Base-by-base conservation (phyloP, 345 rosid genomes). In the Boechera retrofracta region DNA sequence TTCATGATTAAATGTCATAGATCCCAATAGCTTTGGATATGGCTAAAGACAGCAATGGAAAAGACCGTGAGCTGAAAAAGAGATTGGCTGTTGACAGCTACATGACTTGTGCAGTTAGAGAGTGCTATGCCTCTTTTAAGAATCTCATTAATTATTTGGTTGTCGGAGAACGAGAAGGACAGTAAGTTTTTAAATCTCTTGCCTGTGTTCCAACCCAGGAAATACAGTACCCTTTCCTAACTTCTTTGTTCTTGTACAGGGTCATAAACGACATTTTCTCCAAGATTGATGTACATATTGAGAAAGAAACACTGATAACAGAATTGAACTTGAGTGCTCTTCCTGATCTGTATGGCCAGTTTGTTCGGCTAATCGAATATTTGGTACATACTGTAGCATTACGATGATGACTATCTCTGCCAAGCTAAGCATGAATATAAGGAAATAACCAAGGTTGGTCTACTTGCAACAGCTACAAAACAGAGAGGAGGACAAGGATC, bases 321-420 rank as follows among this genome's bases (percentile, higher is more conserved):
- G 90, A 89, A 13, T 42, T 81, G 80, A 86, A 77, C 61, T 80
- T 93, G 91, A 87, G 87, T 75, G 94, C 93, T 60, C 91, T 93
- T 65, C 97, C 97, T 42, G 82, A 77, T 78, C 88, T 90, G 64
- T 87, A 93, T 78, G 83, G 83, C 10, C 94, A 89, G 62, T 86
- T 84, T 79, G 88, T 90, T 77, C 80, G 84, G 86, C 91, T 93
- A 55, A 90, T 89, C 73, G 82, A 86, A 36, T 82, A 70, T 85
- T 75, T 93, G 97, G 98, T 93, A 86, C 80, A 6, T 52, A 52
- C 74, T 69, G 32, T 47, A 26, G 33, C 69, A 41, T 58, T 35
- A 29, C 64, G 2, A 60, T 51, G 58, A 31, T 59, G 45, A 70
- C 53, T 64, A 58, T 62, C 16, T 66, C 64, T 72, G 48, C 45